Percentiles rank a stretch among this genome's conserved stretches.
Conservation (phyloP, 163 green algal genomes). For the Scenedesmus sp. region DNA sequence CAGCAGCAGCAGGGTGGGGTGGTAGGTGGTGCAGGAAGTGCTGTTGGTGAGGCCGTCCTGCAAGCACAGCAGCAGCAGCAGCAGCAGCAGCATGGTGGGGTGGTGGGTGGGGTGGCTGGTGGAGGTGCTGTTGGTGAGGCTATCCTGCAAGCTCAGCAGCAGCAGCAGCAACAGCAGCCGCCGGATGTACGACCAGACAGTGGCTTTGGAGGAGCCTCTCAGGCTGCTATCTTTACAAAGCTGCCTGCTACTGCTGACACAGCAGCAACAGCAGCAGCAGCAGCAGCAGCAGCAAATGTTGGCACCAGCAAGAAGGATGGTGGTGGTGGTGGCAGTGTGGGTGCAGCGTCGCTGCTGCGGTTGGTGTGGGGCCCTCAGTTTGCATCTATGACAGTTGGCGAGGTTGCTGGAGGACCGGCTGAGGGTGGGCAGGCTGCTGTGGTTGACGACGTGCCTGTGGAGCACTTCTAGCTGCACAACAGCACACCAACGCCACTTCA, state of each 20-base stretch:
- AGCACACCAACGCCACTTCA: not conserved
- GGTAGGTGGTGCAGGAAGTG: too few relatives aligned
- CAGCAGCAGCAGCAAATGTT: not conserved
- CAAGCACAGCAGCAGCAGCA: not conserved
- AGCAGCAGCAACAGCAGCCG: not conserved
- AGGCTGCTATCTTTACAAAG: slow-evolving; percentile 27
- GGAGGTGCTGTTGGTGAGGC: not conserved
- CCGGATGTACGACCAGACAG: not conserved
- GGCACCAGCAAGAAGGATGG: not conserved
- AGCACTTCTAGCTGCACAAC: not conserved
- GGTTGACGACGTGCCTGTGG: not conserved
- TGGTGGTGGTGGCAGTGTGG: not conserved
- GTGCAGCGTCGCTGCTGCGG: not conserved
- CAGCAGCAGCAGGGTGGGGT: not conserved
- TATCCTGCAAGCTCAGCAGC: not conserved
- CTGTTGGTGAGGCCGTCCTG: not conserved
- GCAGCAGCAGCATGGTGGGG: not conserved
- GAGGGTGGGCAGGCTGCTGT: not conserved
- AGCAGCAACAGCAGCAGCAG: not conserved
- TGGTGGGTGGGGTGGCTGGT: not conserved
- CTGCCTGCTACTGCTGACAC: not conserved
- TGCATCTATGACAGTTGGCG: not conserved
- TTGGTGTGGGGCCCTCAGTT: not conserved
- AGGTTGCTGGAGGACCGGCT: not conserved
- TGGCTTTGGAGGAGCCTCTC: slow-evolving; percentile 5